Percentiles rank a stretch among this genome's conserved stretches.
These are phyloP conservation scores for Helminthosporium solani DNA, from an alignment of 2,329 filamentous ascomycete genomes.

Conservation along the genomic window DNA sequence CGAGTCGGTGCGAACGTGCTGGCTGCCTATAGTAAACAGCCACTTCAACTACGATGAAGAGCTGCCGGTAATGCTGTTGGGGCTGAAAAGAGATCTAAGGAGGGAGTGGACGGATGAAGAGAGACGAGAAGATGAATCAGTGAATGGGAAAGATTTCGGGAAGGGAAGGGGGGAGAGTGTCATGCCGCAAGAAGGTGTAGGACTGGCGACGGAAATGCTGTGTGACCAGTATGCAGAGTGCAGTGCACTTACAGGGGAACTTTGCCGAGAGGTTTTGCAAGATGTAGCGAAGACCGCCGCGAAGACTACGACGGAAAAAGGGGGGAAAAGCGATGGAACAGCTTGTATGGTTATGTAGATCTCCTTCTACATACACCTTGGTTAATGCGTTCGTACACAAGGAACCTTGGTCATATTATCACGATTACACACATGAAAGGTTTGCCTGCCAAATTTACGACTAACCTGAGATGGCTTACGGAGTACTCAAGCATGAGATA, in stretches of 20 bases:
- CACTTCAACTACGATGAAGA: constrained; percentile 56
- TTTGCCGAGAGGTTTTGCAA: constrained; percentile 61
- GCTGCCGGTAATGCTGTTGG: constrained; percentile 60
- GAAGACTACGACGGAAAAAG: constrained; percentile 57
- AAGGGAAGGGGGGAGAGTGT: constrained; percentile 44
- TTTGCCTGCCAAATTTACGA: no score
- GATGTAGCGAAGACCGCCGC: constrained; percentile 60
- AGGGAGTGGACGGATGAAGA: constrained; percentile 44
- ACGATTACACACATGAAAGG: no score
- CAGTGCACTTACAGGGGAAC: constrained; percentile 60
- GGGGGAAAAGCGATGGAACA: constrained; percentile 49
- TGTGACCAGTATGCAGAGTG: constrained; percentile 65
- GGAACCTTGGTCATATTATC: no score
- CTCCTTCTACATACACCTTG: no score
- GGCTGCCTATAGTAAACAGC: constrained; percentile 48
- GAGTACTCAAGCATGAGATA: no score
- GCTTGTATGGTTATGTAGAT: constrained; percentile 27
- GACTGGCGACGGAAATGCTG: constrained; percentile 58
- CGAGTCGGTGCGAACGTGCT: constrained; percentile 47
- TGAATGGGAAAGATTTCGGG: constrained; percentile 37
- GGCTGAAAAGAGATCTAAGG: constrained; percentile 59
- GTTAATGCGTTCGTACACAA: no score
- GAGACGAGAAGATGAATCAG: constrained; percentile 7
- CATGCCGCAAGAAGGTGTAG: constrained; percentile 53
- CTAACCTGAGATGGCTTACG: no score